A percentile compares a stretch with the other conserved stretches of the same genome.
phyloP scores from a whole-genome alignment of 441 rosid genomes.

The Pelargonium cotyledonis region DNA sequence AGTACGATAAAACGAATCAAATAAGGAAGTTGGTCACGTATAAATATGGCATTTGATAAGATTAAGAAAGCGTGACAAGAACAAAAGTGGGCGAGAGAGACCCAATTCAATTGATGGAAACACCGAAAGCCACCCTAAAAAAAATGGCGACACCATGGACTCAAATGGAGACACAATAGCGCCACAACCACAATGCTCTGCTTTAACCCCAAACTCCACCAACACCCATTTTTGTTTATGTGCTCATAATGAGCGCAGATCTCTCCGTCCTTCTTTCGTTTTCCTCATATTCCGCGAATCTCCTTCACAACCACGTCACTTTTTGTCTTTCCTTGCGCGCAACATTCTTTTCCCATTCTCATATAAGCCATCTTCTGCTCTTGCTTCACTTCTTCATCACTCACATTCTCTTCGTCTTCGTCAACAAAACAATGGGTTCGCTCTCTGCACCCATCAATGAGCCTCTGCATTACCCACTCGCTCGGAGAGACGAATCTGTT shows the following conservation, averaged over 20 bases:
- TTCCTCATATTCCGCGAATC: too few relatives aligned
- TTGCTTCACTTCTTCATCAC: neutral
- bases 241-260: too few relatives aligned
- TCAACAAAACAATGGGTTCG: conserved; percentile 48
- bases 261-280: too few relatives aligned
- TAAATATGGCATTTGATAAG: too few relatives aligned
- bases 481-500: conserved; percentile 62
- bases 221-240: neutral
- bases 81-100: too few relatives aligned
- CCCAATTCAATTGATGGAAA: too few relatives aligned
- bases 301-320: too few relatives aligned
- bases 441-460: conserved; percentile 28
- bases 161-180: neutral
- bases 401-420: neutral
- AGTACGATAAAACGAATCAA: too few relatives aligned
- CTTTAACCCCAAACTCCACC: neutral
- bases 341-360: neutral
- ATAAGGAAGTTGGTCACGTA: too few relatives aligned
- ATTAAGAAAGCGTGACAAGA: too few relatives aligned
- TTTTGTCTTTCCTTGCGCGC: neutral
- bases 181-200: neutral
- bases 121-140: too few relatives aligned
- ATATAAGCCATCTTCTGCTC: neutral
- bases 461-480: conserved; percentile 47
- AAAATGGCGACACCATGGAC: neutral